These are phyloP conservation scores for Entrophospora sp. DNA, from an alignment of 192 early-diverging fungal genomes.

Conservation along the genomic window DNA sequence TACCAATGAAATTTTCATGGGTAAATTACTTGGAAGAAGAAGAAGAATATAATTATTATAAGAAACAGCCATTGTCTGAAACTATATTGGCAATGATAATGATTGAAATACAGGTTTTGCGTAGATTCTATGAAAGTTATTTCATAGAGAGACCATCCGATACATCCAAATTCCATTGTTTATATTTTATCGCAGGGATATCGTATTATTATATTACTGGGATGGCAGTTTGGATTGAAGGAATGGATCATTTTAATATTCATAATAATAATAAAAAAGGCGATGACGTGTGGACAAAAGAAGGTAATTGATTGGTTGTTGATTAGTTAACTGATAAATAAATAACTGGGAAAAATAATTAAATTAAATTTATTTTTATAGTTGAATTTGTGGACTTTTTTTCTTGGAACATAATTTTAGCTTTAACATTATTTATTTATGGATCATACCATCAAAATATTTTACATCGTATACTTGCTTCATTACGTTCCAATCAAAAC, in stretches of 20 bases:
- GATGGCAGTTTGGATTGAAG: slow-evolving; percentile 42
- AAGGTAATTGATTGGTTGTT: too few relatives aligned
- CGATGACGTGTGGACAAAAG: too few relatives aligned
- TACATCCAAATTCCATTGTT: slow-evolving; percentile 46
- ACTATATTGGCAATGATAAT: slow-evolving; percentile 26
- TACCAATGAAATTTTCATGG: background rate
- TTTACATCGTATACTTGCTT: slow-evolving; percentile 58
- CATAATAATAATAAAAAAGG: too few relatives aligned
- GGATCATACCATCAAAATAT: slow-evolving; percentile 56
- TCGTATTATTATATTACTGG: slow-evolving; percentile 52
- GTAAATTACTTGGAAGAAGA: background rate
- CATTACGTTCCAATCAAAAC: slow-evolving; percentile 31
- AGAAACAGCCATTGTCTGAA: background rate
- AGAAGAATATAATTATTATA: background rate
- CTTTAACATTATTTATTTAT: slow-evolving; percentile 38
- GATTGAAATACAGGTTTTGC: slow-evolving; percentile 28
- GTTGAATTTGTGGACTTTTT: slow-evolving; percentile 24
- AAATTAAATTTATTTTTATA: background rate
- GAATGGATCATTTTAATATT: slow-evolving; percentile 27
- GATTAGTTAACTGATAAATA: too few relatives aligned
- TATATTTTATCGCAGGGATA: slow-evolving; percentile 56
- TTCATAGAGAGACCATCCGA: slow-evolving; percentile 36
- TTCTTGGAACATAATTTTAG: slow-evolving; percentile 15
- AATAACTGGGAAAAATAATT: too few relatives aligned
- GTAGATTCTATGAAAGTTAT: slow-evolving; percentile 42